These are phyloP conservation scores for Microsporum audouinii DNA, from an alignment of 2,329 filamentous ascomycete genomes.

Conservation along the genomic window DNA sequence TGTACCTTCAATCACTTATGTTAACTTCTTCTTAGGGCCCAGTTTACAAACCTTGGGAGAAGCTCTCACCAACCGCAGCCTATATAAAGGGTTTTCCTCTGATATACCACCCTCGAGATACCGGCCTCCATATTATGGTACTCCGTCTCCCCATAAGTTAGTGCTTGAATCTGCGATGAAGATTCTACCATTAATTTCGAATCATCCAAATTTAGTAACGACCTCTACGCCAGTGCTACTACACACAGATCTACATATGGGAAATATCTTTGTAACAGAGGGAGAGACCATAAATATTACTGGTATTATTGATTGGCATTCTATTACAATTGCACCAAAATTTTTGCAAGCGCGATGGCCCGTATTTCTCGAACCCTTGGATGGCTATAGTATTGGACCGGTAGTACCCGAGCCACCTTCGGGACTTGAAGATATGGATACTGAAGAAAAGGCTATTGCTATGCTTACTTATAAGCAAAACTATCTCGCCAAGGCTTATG, in stretches of 20 bases:
- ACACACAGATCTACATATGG: background rate
- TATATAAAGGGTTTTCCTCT: background rate
- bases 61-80: background rate
- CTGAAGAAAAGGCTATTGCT: background rate
- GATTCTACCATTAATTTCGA: background rate
- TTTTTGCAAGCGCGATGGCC: conserved; percentile 17
- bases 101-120: background rate
- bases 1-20: background rate
- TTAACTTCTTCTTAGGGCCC: background rate
- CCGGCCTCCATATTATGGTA: background rate
- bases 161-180: background rate
- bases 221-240: background rate
- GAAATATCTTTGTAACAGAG: conserved; percentile 24
- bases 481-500: background rate
- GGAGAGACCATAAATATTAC: conserved; percentile 12
- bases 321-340: conserved; percentile 21
- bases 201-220: conserved; percentile 2
- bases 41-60: background rate
- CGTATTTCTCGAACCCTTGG: background rate
- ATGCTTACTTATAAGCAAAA: background rate
- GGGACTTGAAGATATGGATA: background rate
- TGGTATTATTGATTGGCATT: conserved; percentile 35
- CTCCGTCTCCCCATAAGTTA: background rate
- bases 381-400: background rate
- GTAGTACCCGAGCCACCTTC: background rate